A percentile compares a stretch with the other conserved stretches of the same genome.
Evolutionary conservation across 2,329 filamentous ascomycete species (phyloP).

Genomic region (Phoma sp.): DNA sequence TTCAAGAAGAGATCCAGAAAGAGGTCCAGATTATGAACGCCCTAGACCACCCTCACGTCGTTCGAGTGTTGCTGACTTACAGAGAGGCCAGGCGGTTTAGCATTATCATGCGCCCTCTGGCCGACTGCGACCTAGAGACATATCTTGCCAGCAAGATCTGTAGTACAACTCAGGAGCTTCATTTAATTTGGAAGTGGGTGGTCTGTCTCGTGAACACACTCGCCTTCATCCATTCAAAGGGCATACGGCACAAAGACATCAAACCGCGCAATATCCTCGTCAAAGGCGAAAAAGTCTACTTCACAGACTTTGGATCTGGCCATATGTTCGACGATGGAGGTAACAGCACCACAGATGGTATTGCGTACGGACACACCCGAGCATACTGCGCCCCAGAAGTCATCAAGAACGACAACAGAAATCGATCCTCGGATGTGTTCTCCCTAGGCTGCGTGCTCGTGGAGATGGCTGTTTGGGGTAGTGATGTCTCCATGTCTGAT

Average conservation of each 20-base stretch:
- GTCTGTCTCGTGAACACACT: slow-evolving; percentile 18
- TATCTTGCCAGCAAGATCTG: background rate
- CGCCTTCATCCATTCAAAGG: slow-evolving; percentile 19
- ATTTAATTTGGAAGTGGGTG: slow-evolving; percentile 4
- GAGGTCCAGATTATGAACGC: background rate
- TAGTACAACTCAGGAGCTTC: too few relatives aligned
- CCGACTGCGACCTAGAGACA: background rate
- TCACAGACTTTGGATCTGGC: slow-evolving; percentile 30
- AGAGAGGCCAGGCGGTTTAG: background rate
- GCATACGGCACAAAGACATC: slow-evolving; percentile 28
- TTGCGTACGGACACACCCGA: slow-evolving; percentile 15
- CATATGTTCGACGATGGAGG: slow-evolving; percentile 20
- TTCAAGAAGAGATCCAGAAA: background rate
- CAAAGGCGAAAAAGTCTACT: slow-evolving; percentile 17
- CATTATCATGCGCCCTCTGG: slow-evolving; percentile 4
- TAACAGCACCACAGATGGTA: slow-evolving; percentile 22
- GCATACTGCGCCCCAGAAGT: slow-evolving; percentile 34
- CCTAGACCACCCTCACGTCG: background rate
- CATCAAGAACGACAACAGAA: slow-evolving; percentile 9
- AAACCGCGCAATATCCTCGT: slow-evolving; percentile 25
- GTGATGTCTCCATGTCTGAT: background rate
- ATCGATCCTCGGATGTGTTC: slow-evolving; percentile 30
- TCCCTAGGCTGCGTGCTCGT: slow-evolving; percentile 31
- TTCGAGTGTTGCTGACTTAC: background rate
- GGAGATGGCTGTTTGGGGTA: slow-evolving; percentile 17